These are phyloP conservation scores for Tylopilus microsporus DNA, from an alignment of 1,284 basidiomycete species.

Conservation along the genomic window DNA sequence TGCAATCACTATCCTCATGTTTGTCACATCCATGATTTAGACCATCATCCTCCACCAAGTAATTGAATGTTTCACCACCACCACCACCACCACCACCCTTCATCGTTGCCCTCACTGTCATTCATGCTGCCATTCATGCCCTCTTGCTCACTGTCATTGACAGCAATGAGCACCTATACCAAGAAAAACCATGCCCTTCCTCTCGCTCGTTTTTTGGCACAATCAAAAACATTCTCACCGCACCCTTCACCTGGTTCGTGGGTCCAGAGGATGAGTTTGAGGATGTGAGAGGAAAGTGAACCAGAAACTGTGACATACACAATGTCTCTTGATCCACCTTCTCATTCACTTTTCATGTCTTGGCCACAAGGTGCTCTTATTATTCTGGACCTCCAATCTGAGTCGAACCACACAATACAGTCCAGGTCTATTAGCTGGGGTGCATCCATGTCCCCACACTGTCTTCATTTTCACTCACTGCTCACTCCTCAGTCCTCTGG, in stretches of 20 bases:
- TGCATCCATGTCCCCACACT: slow-evolving; percentile 40
- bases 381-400: slow-evolving; percentile 37
- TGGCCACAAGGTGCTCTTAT: slow-evolving; percentile 19
- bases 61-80: too few relatives aligned
- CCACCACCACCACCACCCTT: not conserved
- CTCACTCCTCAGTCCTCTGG: slow-evolving; percentile 63
- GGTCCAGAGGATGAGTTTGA: slow-evolving; percentile 46
- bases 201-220: slow-evolving; percentile 48
- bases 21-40: too few relatives aligned
- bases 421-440: slow-evolving; percentile 35
- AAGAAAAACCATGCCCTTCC: slow-evolving; percentile 23
- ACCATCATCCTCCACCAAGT: too few relatives aligned
- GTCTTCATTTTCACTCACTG: slow-evolving; percentile 60
- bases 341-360: slow-evolving; percentile 25
- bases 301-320: slow-evolving; percentile 43
- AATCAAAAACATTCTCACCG: slow-evolving; percentile 61
- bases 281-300: slow-evolving; percentile 45
- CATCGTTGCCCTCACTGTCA: too few relatives aligned
- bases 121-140: slow-evolving; percentile 1
- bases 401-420: slow-evolving; percentile 33
- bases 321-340: slow-evolving; percentile 61
- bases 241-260: slow-evolving; percentile 58
- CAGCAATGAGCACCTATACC: slow-evolving; percentile 33
- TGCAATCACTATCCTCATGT: too few relatives aligned
- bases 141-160: slow-evolving; percentile 13